Base-by-base conservation (phyloP, 2,329 filamentous ascomycete species). In the Fusarium vanettenii region DNA sequence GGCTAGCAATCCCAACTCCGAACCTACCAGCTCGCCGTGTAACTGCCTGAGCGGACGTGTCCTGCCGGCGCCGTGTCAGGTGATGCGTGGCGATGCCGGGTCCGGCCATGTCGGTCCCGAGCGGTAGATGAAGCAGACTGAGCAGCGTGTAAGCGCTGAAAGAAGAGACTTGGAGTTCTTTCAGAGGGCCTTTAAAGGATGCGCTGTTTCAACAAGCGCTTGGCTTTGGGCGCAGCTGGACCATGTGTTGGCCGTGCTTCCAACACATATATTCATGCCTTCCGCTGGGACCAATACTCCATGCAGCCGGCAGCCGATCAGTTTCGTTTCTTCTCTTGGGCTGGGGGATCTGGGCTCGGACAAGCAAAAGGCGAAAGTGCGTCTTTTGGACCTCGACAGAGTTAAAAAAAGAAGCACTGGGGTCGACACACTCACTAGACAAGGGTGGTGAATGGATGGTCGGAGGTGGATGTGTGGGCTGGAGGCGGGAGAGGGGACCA, bases 331-430 rank as follows among this genome's bases (percentile, higher is more conserved):
- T 55, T 55, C 48, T 55, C 25, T 8, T 55, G 27, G 27, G 48
- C 48, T 55, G 48, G 18, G 18, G 48, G 48, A 52, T 52, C 48
- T 52, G 48, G 41, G n/a, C 22, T 25, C n/a, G 9, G 43, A n/a
- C 8, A 14, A 31, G 29, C 25, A 48, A 33, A 45, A 27, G 29
- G 60, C 16, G 41, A 48, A 45, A 50, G 25, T n/a, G 31, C 37
- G 22, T 37, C 57, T 43, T 60, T 41, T 43, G 37, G 18, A n/a
- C 25, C 25, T 63, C 35, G 22, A 57, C 22, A 61, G 43, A 57
- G 60, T 59, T 73, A 74, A 72, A 75, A 74, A 74, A 74, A 74
- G 72, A 72, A 70, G 16, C n/a, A 13, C 39, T 16, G n/a, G 10
- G n/a, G 25, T 31, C 18, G 29, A 22, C 27, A 27, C 14, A 20